Evolutionary conservation across 1,284 basidiomycete species (phyloP).

Genomic region (Leccinum variabile): DNA sequence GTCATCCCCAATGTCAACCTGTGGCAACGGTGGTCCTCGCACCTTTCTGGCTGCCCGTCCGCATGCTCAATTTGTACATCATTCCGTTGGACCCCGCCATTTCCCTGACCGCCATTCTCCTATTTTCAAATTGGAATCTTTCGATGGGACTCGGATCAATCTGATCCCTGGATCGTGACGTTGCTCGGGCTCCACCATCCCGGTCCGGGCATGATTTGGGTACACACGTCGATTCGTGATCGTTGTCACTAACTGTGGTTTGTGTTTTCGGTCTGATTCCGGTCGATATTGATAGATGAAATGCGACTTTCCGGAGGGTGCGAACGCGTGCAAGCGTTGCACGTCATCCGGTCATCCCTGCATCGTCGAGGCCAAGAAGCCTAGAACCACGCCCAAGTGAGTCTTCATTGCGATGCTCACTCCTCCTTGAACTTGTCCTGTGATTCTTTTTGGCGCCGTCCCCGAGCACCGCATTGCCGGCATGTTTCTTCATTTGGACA

Average conservation of each 20-base stretch:
- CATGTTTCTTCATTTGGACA: conserved; percentile 27
- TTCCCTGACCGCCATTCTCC: conserved; percentile 5
- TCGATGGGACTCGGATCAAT: conserved; percentile 10
- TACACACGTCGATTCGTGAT: conserved; percentile 2
- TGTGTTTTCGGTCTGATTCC: conserved; percentile 10
- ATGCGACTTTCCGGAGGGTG: conserved; percentile 69
- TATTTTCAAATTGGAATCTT: conserved; percentile 18
- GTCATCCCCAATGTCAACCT: conserved; percentile 7
- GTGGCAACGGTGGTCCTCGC: conserved; percentile 5
- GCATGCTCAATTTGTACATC: conserved; percentile 5
- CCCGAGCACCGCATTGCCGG: conserved; percentile 26
- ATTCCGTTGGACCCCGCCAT: conserved; percentile 8
- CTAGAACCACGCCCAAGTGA: conserved; percentile 74
- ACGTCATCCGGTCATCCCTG: conserved; percentile 67
- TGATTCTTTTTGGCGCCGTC: conserved; percentile 1
- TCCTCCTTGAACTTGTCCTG: not conserved
- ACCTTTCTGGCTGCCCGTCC: not conserved
- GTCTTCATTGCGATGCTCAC: conserved; percentile 36
- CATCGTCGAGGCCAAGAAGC: conserved; percentile 78
- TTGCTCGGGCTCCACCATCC: conserved; percentile 3
- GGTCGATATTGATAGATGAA: conserved; percentile 58
- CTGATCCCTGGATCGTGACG: conserved; percentile 11
- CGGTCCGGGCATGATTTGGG: not conserved
- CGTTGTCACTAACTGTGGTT: conserved; percentile 14
- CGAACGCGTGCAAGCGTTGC: conserved; percentile 72